phyloP scores from a whole-genome alignment of 179 eudicot species.

The Heliamphora pulchella region DNA sequence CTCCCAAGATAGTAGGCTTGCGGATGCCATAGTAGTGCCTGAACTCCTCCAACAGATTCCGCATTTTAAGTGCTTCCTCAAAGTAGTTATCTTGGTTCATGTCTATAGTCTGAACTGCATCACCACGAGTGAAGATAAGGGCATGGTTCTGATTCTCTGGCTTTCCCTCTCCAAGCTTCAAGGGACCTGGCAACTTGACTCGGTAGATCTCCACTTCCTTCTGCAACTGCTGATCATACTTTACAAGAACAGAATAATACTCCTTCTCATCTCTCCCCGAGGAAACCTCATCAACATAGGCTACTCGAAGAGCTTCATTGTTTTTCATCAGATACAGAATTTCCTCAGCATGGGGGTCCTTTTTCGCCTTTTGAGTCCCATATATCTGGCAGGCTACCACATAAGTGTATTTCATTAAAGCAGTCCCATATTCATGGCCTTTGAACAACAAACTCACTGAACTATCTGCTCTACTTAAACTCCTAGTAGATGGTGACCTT shows the following conservation, averaged over 20 bases:
- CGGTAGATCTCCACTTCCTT: constrained; percentile 83
- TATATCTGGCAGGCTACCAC: constrained; percentile 87
- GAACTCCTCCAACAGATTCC: constrained; percentile 88
- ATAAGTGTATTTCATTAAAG: constrained; percentile 86
- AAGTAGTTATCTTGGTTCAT: constrained; percentile 91
- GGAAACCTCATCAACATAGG: constrained; percentile 83
- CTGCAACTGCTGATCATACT: constrained; percentile 66
- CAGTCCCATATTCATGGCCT: constrained; percentile 68
- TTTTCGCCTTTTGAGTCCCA: constrained; percentile 62
- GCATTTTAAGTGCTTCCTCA: constrained; percentile 93
- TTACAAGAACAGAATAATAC: constrained; percentile 86
- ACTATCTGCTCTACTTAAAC: constrained; percentile 47
- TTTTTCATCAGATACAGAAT: constrained; percentile 72
- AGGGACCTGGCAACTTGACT: constrained; percentile 75
- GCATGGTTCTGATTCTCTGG: constrained; percentile 99
- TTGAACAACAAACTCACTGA: constrained; percentile 52
- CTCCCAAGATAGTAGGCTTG: constrained; percentile 86
- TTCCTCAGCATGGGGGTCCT: constrained; percentile 79
- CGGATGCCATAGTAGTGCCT: constrained; percentile 55
- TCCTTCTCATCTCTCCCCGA: constrained; percentile 51
- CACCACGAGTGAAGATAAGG: constrained; percentile 87
- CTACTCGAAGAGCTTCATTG: constrained; percentile 98
- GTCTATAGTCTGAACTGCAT: constrained; percentile 91
- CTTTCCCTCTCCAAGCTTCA: constrained; percentile 91
- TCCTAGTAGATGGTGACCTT: constrained; percentile 29